Evolutionary conservation across 768 basidiomycete species (phyloP).

Genomic region (Trametes villosa): DNA sequence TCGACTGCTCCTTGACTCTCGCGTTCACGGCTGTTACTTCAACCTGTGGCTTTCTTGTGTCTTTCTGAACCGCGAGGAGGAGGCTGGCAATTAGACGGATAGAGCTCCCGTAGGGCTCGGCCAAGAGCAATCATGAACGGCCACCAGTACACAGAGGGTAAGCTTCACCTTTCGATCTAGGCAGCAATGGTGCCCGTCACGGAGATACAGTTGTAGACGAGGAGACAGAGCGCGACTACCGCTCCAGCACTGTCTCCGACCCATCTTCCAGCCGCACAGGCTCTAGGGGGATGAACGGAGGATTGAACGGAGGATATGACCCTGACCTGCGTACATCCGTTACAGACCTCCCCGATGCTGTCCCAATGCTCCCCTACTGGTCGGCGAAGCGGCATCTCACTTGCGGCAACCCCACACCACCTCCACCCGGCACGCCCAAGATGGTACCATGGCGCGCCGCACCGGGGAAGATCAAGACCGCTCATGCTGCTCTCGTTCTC

Average conservation of each 20-base stretch:
- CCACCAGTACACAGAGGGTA: slow-evolving; percentile 20
- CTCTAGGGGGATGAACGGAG: slow-evolving; percentile 28
- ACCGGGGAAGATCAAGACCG: slow-evolving; percentile 88
- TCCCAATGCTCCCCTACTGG: slow-evolving; percentile 81
- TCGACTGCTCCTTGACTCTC: slow-evolving; percentile 11
- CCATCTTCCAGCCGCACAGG: slow-evolving; percentile 34
- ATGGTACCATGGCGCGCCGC: slow-evolving; percentile 80
- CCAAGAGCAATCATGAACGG: slow-evolving; percentile 16
- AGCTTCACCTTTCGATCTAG: slow-evolving; percentile 2
- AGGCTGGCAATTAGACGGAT: too few species aligned
- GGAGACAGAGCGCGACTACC: slow-evolving; percentile 38
- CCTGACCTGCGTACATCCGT: slow-evolving; percentile 35
- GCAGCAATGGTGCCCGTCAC: slow-evolving; percentile 12
- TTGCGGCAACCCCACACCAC: slow-evolving; percentile 82
- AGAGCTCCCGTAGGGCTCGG: neutral
- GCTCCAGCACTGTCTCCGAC: slow-evolving; percentile 36
- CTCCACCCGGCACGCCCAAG: slow-evolving; percentile 66
- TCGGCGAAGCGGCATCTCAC: slow-evolving; percentile 90
- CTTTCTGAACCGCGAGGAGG: too few species aligned
- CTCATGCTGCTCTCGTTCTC: slow-evolving; percentile 84
- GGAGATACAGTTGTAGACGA: slow-evolving; percentile 31
- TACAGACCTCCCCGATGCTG: slow-evolving; percentile 38
- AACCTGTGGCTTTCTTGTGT: neutral
- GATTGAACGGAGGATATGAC: slow-evolving; percentile 36
- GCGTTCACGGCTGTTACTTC: neutral